Percentiles rank a stretch among this genome's conserved stretches.
Evolutionary conservation across 306 rosid genomes (phyloP).

Genomic region (Casuarina cunninghamiana): DNA sequence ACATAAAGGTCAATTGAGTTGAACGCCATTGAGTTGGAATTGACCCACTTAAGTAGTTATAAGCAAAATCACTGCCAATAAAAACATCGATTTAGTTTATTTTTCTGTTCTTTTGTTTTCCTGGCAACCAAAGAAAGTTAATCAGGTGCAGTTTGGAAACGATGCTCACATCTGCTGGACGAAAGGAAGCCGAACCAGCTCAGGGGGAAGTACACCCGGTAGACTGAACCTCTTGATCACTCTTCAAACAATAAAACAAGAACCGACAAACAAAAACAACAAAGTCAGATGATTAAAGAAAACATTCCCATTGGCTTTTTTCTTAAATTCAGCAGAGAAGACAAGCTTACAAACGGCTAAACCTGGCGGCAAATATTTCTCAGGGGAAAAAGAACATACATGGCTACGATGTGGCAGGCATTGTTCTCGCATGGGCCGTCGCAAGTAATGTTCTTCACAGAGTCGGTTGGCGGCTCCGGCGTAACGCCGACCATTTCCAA

Average conservation of each 20-base stretch:
- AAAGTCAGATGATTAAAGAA: too few relatives aligned
- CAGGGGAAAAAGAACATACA: conserved; percentile 35
- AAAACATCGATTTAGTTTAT: not conserved
- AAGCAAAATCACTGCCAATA: conserved; percentile 33
- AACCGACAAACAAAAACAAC: not conserved
- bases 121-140: not conserved
- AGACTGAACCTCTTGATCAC: not conserved
- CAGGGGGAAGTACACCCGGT: not conserved
- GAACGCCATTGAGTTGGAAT: conserved; percentile 28
- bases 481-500: conserved; percentile 39
- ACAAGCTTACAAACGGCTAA: too few relatives aligned
- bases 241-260: not conserved
- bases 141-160: not conserved
- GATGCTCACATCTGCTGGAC: not conserved
- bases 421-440: not conserved
- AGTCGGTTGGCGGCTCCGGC: conserved; percentile 33
- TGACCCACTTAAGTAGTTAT: conserved; percentile 30
- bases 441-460: conserved; percentile 16
- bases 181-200: not conserved
- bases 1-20: conserved; percentile 21
- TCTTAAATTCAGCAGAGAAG: too few relatives aligned
- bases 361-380: too few relatives aligned
- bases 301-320: too few relatives aligned
- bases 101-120: not conserved
- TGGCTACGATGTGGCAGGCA: conserved; percentile 58